Evolutionary conservation across 2,329 filamentous ascomycete species (phyloP), one percentile per base, ranked within the genome.

Genomic region (Fusarium lateritium): DNA sequence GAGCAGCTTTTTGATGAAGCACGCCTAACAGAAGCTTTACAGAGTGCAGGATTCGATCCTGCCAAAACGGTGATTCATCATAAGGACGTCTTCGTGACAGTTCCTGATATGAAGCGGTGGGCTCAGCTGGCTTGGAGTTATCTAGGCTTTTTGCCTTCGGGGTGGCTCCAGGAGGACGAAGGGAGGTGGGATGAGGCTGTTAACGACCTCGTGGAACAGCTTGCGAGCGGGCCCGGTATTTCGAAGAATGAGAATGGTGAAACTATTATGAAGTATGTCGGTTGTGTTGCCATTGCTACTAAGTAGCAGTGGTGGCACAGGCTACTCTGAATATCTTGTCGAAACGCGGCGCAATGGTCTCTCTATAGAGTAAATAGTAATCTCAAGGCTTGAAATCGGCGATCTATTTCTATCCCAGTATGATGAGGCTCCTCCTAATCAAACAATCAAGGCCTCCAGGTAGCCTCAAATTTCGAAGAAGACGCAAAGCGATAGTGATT

Each of bases 51-150:
- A 4, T 45, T 59, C 4, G 10, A 28, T n/a, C 14, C 55, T 26
- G 7, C 21, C 1, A 45, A 42, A n/a, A 49, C 31, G 9, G 6
- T 13, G 7, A 40, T 49, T n/a, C 13, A 49, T n/a, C 24, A 34
- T 7, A 52, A 45, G 6, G 33, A 33, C 11, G 19, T 22, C 13
- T 26, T 6, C 24, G n/a, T 44, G 11, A 22, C 21, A 2, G 19
- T 42, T 11, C 40, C 22, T 2, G 11, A 62, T 4, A 13, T 36
- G 11, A 44, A 21, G 14, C 26, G 34, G 2, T 56, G 50, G 39
- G 34, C 39, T 3, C 22, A 62, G 39, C n/a, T 64, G 4, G 44
- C 14, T 6, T 57, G 34, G 22, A 57, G 31, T 11, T 47, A 39
- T 10, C 15, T 43, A 8, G 28, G 13, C 8, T 14, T 51, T n/a